Conservation (phyloP, 768 basidiomycete species). For the Dioszegia hungarica region DNA sequence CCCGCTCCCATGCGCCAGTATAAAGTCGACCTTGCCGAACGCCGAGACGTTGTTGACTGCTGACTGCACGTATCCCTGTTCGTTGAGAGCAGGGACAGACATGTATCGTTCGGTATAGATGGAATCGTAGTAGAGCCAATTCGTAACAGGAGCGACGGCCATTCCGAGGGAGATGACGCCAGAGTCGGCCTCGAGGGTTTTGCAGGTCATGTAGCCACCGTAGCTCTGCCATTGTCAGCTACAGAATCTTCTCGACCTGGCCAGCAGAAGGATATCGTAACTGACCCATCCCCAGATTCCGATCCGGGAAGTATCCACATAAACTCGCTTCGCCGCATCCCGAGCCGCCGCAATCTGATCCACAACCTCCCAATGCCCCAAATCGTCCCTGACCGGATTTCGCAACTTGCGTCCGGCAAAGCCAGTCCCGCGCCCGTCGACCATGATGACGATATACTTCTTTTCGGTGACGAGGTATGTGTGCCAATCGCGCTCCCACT, state of each 20-base stretch:
- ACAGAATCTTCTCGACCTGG: not conserved
- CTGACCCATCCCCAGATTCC: constrained; percentile 99
- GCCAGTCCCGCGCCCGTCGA: constrained; percentile 93
- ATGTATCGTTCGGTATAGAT: constrained; percentile 98
- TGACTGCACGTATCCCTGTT: constrained; percentile 80
- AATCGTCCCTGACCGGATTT: constrained; percentile 79
- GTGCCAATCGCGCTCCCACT: constrained; percentile 74
- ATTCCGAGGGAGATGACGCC: constrained; percentile 82
- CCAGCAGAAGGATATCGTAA: constrained; percentile 46
- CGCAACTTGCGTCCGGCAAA: constrained; percentile 77
- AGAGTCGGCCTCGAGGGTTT: constrained; percentile 83
- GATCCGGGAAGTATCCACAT: constrained; percentile 80
- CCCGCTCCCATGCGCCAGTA: constrained; percentile 87
- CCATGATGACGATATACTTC: constrained; percentile 77
- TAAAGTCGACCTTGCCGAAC: constrained; percentile 65
- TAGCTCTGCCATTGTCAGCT: constrained; percentile 63
- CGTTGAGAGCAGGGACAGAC: constrained; percentile 73
- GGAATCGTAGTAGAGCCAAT: constrained; percentile 59
- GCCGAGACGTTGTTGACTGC: constrained; percentile 83
- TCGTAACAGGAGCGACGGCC: constrained; percentile 48
- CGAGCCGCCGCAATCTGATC: constrained; percentile 89
- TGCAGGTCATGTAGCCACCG: constrained; percentile 92
- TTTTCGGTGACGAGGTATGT: constrained; percentile 74
- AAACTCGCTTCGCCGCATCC: constrained; percentile 76
- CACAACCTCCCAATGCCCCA: constrained; percentile 80